phyloP scores from a whole-genome alignment of 441 rosid species.

The Aquilaria agallochum region DNA sequence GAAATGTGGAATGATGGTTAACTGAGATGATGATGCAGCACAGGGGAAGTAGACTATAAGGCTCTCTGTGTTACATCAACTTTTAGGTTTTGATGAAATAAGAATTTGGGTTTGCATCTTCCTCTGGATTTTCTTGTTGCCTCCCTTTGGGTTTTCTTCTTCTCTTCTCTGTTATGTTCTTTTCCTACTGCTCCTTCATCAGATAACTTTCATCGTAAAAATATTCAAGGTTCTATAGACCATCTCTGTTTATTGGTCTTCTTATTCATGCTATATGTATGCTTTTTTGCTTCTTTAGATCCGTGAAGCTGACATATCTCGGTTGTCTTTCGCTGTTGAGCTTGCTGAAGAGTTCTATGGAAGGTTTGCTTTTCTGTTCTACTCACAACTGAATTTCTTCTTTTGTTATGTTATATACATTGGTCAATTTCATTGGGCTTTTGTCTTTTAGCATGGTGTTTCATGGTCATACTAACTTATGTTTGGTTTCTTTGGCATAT shows the following conservation, averaged over 20 bases:
- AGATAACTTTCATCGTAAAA: neutral
- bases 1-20: too few species aligned
- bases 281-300: slow-evolving; percentile 46
- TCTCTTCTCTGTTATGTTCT: too few species aligned
- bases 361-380: slow-evolving; percentile 50
- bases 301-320: slow-evolving; percentile 97
- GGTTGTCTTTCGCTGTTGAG: slow-evolving; percentile 98
- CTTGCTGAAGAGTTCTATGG: slow-evolving; percentile 99
- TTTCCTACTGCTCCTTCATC: too few species aligned
- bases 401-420: slow-evolving; percentile 1
- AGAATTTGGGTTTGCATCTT: too few species aligned
- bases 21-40: too few species aligned
- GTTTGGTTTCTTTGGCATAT: slow-evolving; percentile 31
- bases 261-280: slow-evolving; percentile 13
- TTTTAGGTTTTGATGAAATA: too few species aligned
- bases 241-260: slow-evolving; percentile 12
- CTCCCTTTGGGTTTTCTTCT: too few species aligned
- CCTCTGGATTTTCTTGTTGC: too few species aligned
- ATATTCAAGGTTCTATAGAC: slow-evolving; percentile 6
- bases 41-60: too few species aligned
- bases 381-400: slow-evolving; percentile 16
- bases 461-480: slow-evolving; percentile 33
- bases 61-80: too few species aligned
- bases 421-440: slow-evolving; percentile 10
- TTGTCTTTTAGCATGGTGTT: slow-evolving; percentile 9